Evolutionary conservation across 176 grass and related monocot genomes (phyloP), one percentile per base, ranked within the genome.

Genomic region (Rhynchospora tenuis): DNA sequence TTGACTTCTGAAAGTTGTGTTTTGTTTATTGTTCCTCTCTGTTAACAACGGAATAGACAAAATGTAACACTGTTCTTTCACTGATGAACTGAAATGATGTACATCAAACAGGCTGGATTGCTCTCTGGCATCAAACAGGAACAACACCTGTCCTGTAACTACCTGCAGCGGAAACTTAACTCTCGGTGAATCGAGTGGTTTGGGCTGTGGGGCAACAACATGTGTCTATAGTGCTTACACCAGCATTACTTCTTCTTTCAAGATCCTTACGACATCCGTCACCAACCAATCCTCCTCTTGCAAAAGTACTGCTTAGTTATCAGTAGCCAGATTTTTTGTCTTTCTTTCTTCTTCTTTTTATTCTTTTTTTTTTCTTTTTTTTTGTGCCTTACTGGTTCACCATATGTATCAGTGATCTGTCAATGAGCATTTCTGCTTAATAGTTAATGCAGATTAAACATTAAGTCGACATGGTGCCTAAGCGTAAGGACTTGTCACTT

Each of bases 161-260:
- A 0, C 24, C 0, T 93, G 94, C 78, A 31, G 1, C 24, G 72
- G 71, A 73, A 64, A 61, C 0, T 83, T 90, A 19, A 64, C 52
- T 68, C 85, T 97, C 27, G 94, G 94, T 65, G 1, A 43, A 0
- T 46, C 60, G 0, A 60, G 5, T 0, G 79, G 76, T 57, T 64
- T 60, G 2, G 86, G 83, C 9, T 93, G 94, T 29, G 79, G 15
- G 7, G 59, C 74, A 12, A 65, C 2, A 10, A 86, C 38, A 17
- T 97, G 91, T 23, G 84, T 81, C 10, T 97, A 97, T 29, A 76
- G 29, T 38, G 89, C 91, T 19, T 97, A 92, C 55, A 87, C 86
- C 60, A 82, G 89, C 27, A 69, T 26, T 9, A 67, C 38, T 23
- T 3, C 84, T 22, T 56, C 64, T 12, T 24, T 89, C 78, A 70